Base-by-base conservation (phyloP, 2,329 filamentous ascomycete genomes). In the Penicillium sp. region DNA sequence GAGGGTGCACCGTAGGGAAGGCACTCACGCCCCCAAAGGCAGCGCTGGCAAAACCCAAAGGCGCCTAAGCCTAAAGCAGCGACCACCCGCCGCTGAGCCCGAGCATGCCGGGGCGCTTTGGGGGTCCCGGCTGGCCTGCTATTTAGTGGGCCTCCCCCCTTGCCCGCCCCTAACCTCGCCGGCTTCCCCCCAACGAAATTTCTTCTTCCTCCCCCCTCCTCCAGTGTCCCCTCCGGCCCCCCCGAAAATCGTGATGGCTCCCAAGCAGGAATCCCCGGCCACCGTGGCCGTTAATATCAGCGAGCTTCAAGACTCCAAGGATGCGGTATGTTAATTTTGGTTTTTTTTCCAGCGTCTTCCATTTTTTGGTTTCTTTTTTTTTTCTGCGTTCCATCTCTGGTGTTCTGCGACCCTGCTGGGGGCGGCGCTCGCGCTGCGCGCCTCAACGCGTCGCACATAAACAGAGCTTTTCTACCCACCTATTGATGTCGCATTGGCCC, bases 241-340 rank as follows among this genome's bases (percentile, higher is more conserved):
- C 29, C n/a, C n/a, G n/a, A n/a, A n/a, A n/a, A 44, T 18, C 23
- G 32, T 32, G 20, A 69, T 66, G 63, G 47, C 63, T 43, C 50
- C 54, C 38, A 66, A 64, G 11, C 25, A 27, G 45, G 63, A 70
- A 35, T 51, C 46, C 37, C 31, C 36, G 33, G 28, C 54, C 50
- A 60, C 59, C 28, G 57, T 69, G 27, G 56, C 63, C 14, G 67
- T 73, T 51, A 70, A 87, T 47, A 76, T 85, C 41, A 83, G 87
- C 43, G 84, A 87, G 65, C 91, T 91, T 64, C 77, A 87, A 45
- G 77, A 83, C 60, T 87, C 89, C 33, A 80, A 87, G 58, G 87
- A 94, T 64, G 83, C 81, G 63, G 88, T 94, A 82, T 78, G 86
- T 73, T 41, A 6, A 49, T 39, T 44, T 14, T 28, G 28, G 8